phyloP scores from a whole-genome alignment of 345 rosid genomes.

The Cochlearia excelsa region DNA sequence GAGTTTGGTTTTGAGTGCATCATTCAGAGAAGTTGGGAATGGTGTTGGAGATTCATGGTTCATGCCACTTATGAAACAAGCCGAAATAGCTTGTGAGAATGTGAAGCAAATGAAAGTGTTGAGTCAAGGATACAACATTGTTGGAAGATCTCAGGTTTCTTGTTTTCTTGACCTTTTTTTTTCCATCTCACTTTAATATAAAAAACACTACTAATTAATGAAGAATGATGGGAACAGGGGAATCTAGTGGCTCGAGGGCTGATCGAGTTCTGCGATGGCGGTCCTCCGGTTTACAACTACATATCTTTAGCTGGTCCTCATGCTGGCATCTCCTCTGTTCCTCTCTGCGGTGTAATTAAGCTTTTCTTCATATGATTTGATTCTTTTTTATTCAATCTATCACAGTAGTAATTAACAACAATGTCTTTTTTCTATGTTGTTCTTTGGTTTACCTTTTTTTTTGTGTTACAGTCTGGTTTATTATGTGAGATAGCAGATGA shows the following conservation, averaged over 20 bases:
- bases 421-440: not conserved
- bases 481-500: conserved; percentile 58
- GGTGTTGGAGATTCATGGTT: conserved; percentile 90
- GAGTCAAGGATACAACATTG: conserved; percentile 73
- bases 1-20: too few relatives aligned
- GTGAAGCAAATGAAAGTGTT: conserved; percentile 80
- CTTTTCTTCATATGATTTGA: not conserved
- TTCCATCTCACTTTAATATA: too few relatives aligned
- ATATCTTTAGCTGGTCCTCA: conserved; percentile 93
- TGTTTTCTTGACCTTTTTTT: too few relatives aligned
- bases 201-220: not conserved
- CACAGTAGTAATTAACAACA: not conserved
- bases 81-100: conserved; percentile 64
- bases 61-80: conserved; percentile 78
- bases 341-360: conserved; percentile 80
- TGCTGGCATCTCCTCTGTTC: conserved; percentile 96
- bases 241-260: conserved; percentile 88
- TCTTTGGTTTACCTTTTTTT: too few relatives aligned
- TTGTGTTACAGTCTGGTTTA: conserved; percentile 55
- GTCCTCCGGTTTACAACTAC: conserved; percentile 77
- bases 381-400: not conserved
- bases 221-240: conserved; percentile 51
- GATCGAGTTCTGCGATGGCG: conserved; percentile 76
- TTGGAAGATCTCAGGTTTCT: conserved; percentile 85
- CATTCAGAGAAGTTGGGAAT: conserved; percentile 73